Evolutionary conservation across 257 asterid genomes (phyloP).

Genomic region (Solanum peruvianum): DNA sequence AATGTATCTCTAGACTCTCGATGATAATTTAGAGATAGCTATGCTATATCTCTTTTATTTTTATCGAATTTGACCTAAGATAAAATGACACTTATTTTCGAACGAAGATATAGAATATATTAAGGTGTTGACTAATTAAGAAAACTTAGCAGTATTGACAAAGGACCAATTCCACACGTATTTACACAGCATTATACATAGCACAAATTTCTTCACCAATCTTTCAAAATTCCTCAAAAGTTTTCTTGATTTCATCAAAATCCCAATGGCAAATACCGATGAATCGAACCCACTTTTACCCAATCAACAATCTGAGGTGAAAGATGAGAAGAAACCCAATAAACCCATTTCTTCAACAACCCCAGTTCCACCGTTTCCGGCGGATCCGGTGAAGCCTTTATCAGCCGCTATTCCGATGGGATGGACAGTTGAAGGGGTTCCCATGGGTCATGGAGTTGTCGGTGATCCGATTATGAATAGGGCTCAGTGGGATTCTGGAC

Average conservation of each 20-base stretch:
- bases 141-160: background rate
- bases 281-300: slow-evolving; percentile 65
- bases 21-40: rapidly evolving
- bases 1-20: too few relatives aligned
- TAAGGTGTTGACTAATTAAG: background rate
- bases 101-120: rapidly evolving
- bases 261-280: slow-evolving; percentile 38
- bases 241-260: background rate
- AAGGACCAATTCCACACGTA: background rate
- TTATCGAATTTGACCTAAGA: background rate
- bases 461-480: slow-evolving; percentile 27
- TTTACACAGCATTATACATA: background rate
- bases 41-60: too few relatives aligned
- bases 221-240: background rate
- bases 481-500: slow-evolving; percentile 29
- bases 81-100: too few relatives aligned
- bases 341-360: slow-evolving; percentile 6
- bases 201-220: background rate
- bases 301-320: slow-evolving; percentile 18
- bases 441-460: slow-evolving; percentile 26
- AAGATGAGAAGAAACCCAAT: slow-evolving; percentile 14
- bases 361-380: slow-evolving; percentile 9
- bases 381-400: background rate
- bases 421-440: slow-evolving; percentile 76
- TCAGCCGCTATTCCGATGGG: slow-evolving; percentile 28